Evolutionary conservation across 768 basidiomycete species (phyloP).

Genomic region (Symmetrospora coprosmae): DNA sequence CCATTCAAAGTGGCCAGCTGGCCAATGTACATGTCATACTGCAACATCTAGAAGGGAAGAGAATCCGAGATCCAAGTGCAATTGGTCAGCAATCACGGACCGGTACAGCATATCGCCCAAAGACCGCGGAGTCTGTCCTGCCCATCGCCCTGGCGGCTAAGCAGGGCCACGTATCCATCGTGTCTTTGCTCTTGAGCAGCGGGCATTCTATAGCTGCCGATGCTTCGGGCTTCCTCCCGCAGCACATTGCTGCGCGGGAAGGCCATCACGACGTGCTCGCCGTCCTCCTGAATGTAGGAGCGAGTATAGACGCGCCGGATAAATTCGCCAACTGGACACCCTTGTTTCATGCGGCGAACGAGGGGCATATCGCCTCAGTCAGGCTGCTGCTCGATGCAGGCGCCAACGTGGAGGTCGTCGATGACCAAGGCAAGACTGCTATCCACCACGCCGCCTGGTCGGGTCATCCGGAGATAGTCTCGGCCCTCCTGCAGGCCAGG

Average conservation of each 20-base stretch:
- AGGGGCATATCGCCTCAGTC: constrained; percentile 63
- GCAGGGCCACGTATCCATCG: constrained; percentile 71
- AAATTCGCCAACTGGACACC: constrained; percentile 99
- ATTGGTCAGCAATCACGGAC: no score
- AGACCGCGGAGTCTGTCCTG: constrained; percentile 55
- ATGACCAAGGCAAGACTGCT: constrained; percentile 71
- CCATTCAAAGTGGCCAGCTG: constrained; percentile 69
- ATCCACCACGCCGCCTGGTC: constrained; percentile 96
- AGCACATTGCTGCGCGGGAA: constrained; percentile 85
- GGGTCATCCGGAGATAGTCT: constrained; percentile 60
- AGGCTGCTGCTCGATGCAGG: constrained; percentile 65
- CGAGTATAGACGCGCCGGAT: constrained; percentile 74
- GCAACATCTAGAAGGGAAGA: no score
- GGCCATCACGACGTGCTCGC: constrained; percentile 76
- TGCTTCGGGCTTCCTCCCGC: constrained; percentile 89
- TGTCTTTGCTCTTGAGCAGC: constrained; percentile 56
- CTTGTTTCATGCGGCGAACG: constrained; percentile 81
- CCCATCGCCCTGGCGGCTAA: constrained; percentile 84
- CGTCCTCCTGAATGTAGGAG: constrained; percentile 50
- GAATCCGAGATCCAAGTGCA: no score
- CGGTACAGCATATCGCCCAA: no score
- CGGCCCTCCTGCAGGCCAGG: constrained; percentile 46
- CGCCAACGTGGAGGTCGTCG: constrained; percentile 56
- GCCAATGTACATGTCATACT: constrained; percentile 72
- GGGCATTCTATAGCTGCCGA: constrained; percentile 70